Evolutionary conservation across 1,139 yeast species (phyloP), one percentile per base, ranked within the genome.

Genomic region (Blastobotrys capitulatus): DNA sequence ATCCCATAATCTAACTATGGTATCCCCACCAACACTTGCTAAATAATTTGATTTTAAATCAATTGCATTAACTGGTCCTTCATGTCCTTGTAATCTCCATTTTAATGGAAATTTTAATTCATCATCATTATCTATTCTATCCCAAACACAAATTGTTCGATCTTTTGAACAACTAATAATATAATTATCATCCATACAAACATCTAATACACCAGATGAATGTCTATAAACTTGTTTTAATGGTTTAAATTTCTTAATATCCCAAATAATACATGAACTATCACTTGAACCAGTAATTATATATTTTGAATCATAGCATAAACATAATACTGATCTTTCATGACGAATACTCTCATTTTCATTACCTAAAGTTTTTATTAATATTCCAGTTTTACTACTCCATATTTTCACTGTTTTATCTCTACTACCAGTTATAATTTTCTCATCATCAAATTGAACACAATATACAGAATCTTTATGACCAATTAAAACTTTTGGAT

Each of bases 271-370:
- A 53, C 65, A 60, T 6, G 70, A 56, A 13, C 57, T 53, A 50
- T 69, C 73, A 32, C 67, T 62, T 10, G 72, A 68, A 6, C 73
- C 73, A 1, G 70, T 58, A 7, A 68, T 61, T 60, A 69, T 55
- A 27, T 65, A 46, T n/a, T 52, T 34, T n/a, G 55, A 57, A 52
- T 68, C 71, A 32, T 60, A 58, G 27, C 64, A 59, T 10, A 69
- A 47, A 48, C 71, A 66, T 29, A 69, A 54, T 2, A 69, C 64
- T 1, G 72, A 67, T 10, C 70, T 70, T 0, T 57, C 52, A 50
- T 68, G 72, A 18, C 49, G 47, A 8, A 63, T 49, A 27, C 32
- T 25, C 15, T 26, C 9, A 19, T 15, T 6, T 15, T 22, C 3
- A 3, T 7, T 18, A 12, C 61, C 64, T 16, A 65, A 52, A 2